A percentile compares a stretch with the other conserved stretches of the same genome.
Conservation (phyloP, 129 eudicot genomes). For the sunflower (Helianthus annuus) region HanXRQr2.0-SUNRISE NC_035441.2:72980091-72980590, state of each 20-base stretch:
- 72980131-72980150: no score
- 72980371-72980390: slow-evolving; percentile 52
- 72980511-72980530: not conserved
- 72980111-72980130: no score
- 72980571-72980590: not conserved
- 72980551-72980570: not conserved
- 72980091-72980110: no score
- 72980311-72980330: slow-evolving; percentile 56
- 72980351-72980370: slow-evolving; percentile 85
- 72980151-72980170: no score
- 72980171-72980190: no score
- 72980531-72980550: not conserved
- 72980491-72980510: not conserved
- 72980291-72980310: slow-evolving; percentile 60
- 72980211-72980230: not conserved
- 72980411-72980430: not conserved
- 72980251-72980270: not conserved
- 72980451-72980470: not conserved
- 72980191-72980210: no score
- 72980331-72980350: slow-evolving; percentile 90
- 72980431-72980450: not conserved
- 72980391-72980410: not conserved
- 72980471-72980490: not conserved
- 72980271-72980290: not conserved
- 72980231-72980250: not conserved